Evolutionary conservation across 257 asterid genomes (phyloP), one percentile per base, ranked within the genome.

Genomic region (Phtheirospermum japonicum): DNA sequence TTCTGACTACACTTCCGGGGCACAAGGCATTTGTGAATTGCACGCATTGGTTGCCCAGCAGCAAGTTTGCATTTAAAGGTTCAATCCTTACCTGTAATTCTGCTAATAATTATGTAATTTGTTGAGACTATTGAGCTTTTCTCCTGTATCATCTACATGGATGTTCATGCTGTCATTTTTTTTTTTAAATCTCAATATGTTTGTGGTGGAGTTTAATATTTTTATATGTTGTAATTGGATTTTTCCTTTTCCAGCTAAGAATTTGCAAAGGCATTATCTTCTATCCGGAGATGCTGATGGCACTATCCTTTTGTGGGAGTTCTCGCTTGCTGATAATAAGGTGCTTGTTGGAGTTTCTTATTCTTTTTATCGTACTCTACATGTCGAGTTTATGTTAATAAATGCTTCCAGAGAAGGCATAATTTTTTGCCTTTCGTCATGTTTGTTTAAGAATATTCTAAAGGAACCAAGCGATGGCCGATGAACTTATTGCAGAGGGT

Each of bases 251-350:
- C n/a, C 81, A 93, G 99, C 91, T 36, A 79, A 67, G 72, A 75
- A 78, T 69, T 79, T 85, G 80, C 78, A 68, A 58, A 65, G 69
- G 33, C 89, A 93, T 71, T 80, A 75, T 74, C 71, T 93, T 71
- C 81, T 89, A 18, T 89, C 99, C 36, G 99, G 99, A 73, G 99
- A 89, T 82, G 94, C 91, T 42, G 96, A 82, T 52, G 99, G 97
- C 16, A 69, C 76, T 59, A 87, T 87, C 67, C 68, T 83, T 64
- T 66, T 93, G 85, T 93, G 97, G 97, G 97, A 83, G 70, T 77
- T 69, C 64, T 75, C 80, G 40, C 81, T 82, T 72, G 70, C 74
- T 18, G 82, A 85, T 64, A 85, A 68, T n/a, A 79, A 85, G 95
- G 99, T 93, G 75, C 49, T 56, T 49, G 48, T 50, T 74, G 37